Conservation (phyloP, 371 early-diverging fungal genomes). For the Mortierella sp. region DNA sequence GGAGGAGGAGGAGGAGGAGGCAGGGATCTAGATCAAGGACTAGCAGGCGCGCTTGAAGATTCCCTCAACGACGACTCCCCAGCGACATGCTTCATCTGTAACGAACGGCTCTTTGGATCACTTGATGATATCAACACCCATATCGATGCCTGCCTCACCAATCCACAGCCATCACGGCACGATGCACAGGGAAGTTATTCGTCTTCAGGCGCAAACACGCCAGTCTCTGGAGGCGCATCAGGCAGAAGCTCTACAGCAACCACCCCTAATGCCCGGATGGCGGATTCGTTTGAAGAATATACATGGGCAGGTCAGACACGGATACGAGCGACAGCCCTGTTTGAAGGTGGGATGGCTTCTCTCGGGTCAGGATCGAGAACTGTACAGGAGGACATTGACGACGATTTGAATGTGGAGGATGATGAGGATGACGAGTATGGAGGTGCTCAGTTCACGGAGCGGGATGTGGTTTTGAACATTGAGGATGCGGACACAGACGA, state of each 20-base stretch:
- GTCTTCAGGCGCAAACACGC: conserved; percentile 34
- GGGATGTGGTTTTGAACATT: conserved; percentile 63
- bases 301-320: conserved; percentile 90
- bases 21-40: conserved; percentile 33
- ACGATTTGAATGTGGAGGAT: conserved; percentile 86
- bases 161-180: conserved; percentile 30
- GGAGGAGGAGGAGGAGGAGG: conserved; percentile 21
- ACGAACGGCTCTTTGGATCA: conserved; percentile 69
- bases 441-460: conserved; percentile 78
- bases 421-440: conserved; percentile 84
- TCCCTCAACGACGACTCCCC: conserved; percentile 29
- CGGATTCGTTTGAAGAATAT: conserved; percentile 77
- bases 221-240: conserved; percentile 30
- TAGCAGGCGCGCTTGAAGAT: conserved; percentile 24
- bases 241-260: conserved; percentile 50
- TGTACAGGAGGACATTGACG: conserved; percentile 78
- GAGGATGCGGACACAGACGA: conserved; percentile 40
- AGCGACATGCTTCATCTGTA: conserved; percentile 83
- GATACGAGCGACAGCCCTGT: conserved; percentile 84
- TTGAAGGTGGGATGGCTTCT: conserved; percentile 81
- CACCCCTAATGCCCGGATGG: conserved; percentile 32
- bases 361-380: conserved; percentile 54
- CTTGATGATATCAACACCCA: conserved; percentile 75
- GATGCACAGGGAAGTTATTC: neutral
- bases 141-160: conserved; percentile 77